phyloP scores from a whole-genome alignment of 1,139 yeast species.

The Chernovozyma sophiae-reginae region DNA sequence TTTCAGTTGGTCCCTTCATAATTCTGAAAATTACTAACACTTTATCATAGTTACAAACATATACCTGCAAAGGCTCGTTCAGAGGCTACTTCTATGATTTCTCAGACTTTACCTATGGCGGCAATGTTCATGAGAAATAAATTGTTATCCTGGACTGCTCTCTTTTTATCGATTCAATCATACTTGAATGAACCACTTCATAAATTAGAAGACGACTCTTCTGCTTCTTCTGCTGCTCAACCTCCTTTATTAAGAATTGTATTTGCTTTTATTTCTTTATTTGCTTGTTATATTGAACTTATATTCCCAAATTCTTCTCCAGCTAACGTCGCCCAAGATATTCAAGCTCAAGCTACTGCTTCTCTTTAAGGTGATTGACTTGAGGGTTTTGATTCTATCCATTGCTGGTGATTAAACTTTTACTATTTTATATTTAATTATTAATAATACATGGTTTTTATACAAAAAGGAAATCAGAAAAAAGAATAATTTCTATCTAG shows the following conservation, averaged over 20 bases:
- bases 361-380: too few relatives aligned
- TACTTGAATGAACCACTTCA: conserved; percentile 47
- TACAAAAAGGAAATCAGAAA: too few relatives aligned
- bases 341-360: conserved; percentile 18
- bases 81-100: conserved; percentile 42
- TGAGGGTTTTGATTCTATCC: too few relatives aligned
- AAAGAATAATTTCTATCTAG: too few relatives aligned
- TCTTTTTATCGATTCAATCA: conserved; percentile 49
- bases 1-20: too few relatives aligned
- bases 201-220: conserved; percentile 22
- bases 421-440: too few relatives aligned
- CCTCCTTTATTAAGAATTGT: conserved; percentile 44
- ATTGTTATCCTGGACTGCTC: conserved; percentile 54
- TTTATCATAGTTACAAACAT: conserved; percentile 50
- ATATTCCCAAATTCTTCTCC: conserved; percentile 37
- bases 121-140: conserved; percentile 57
- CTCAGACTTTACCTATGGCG: conserved; percentile 66
- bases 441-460: conserved; percentile 4
- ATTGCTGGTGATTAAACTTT: too few relatives aligned
- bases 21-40: too few relatives aligned
- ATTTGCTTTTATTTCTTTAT: conserved; percentile 45
- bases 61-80: conserved; percentile 46
- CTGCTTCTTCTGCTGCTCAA: conserved; percentile 24
- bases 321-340: conserved; percentile 17
- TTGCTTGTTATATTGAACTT: conserved; percentile 52